Conservation (phyloP, 345 rosid species). For the Cardiospermum halicacabum region DNA sequence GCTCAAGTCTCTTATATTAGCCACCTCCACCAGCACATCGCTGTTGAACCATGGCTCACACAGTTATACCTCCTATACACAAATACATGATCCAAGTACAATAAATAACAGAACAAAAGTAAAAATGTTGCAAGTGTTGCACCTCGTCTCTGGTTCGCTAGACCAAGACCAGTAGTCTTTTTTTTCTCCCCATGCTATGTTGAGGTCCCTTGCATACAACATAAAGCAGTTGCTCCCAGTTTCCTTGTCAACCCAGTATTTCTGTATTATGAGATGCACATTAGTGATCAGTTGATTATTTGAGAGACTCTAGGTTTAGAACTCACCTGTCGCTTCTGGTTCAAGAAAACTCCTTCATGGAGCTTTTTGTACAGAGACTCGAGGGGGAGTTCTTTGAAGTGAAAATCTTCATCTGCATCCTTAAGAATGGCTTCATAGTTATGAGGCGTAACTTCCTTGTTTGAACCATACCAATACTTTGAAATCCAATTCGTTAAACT, state of each 20-base stretch:
- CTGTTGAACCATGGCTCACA: constrained; percentile 13
- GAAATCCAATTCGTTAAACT: too few species aligned
- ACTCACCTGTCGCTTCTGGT: constrained; percentile 38
- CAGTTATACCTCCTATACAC: too few species aligned
- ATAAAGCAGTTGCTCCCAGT: constrained; percentile 50
- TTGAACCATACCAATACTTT: too few species aligned
- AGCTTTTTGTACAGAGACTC: constrained; percentile 33
- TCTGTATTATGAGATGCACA: constrained; percentile 16
- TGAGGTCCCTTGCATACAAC: constrained; percentile 50
- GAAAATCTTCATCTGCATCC: constrained; percentile 47
- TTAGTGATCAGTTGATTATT: too few species aligned
- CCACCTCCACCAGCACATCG: constrained; percentile 34
- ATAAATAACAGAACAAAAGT: too few species aligned
- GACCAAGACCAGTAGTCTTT: constrained; percentile 55
- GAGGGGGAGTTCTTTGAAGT: constrained; percentile 20
- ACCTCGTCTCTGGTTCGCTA: constrained; percentile 32
- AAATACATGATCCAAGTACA: too few species aligned
- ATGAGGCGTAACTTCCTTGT: too few species aligned
- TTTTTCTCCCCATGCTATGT: constrained; percentile 63
- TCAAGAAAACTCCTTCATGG: constrained; percentile 38
- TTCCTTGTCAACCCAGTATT: constrained; percentile 50
- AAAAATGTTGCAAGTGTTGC: too few species aligned
- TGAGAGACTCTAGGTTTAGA: neutral
- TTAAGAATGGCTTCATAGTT: constrained; percentile 39
- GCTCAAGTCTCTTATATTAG: constrained; percentile 39